These are phyloP conservation scores for Draba incana DNA, from an alignment of 345 rosid genomes.

Conservation along the genomic window DNA sequence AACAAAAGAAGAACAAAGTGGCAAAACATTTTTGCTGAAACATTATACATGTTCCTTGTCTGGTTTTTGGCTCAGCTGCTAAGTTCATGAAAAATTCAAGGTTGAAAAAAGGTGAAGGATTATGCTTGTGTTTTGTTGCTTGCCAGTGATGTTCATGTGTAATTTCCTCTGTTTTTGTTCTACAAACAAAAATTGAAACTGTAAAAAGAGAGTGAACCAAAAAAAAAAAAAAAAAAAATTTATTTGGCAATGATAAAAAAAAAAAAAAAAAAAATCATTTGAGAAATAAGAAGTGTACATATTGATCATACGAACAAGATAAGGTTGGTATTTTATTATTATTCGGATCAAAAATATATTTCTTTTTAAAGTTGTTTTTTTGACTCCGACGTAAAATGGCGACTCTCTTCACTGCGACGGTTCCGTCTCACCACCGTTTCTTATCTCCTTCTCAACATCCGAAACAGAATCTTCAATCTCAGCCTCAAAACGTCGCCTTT, in stretches of 20 bases:
- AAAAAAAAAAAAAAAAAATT: background rate
- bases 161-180: conserved; percentile 12
- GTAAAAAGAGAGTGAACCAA: conserved; percentile 27
- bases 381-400: conserved; percentile 13
- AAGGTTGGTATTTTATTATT: too few species aligned
- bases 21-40: background rate
- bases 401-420: conserved; percentile 22
- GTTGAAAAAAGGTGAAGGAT: background rate
- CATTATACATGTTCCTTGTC: conserved; percentile 10
- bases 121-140: conserved; percentile 21
- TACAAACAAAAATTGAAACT: conserved; percentile 8
- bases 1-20: conserved; percentile 12
- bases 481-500: conserved; percentile 17
- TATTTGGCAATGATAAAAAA: conserved; percentile 21
- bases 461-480: conserved; percentile 39
- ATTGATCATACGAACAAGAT: too few species aligned
- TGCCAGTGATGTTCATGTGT: background rate
- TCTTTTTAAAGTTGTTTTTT: background rate
- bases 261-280: too few species aligned
- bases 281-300: background rate
- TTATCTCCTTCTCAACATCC: conserved; percentile 37
- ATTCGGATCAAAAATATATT: background rate
- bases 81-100: too few species aligned
- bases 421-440: conserved; percentile 21
- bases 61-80: conserved; percentile 17